phyloP scores from a whole-genome alignment of 192 early-diverging fungal species.

The Coemansia sp. region DNA sequence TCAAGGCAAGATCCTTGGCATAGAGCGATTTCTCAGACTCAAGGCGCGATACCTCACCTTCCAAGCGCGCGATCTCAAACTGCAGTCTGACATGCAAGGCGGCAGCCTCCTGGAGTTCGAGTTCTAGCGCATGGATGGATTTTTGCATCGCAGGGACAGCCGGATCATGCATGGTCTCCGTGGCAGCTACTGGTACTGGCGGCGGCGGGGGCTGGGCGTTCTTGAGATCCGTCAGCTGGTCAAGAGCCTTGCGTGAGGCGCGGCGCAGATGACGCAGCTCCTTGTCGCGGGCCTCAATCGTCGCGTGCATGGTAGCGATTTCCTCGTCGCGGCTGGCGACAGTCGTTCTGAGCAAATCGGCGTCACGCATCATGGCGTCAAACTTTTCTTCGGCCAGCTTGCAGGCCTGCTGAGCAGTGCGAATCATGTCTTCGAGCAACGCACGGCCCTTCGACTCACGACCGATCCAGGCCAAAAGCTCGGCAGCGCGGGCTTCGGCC shows the following conservation, averaged over 20 bases:
- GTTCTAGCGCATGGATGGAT: slow-evolving; percentile 9
- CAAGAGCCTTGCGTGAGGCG: slow-evolving; percentile 51
- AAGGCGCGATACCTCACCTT: slow-evolving; percentile 51
- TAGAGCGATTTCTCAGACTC: slow-evolving; percentile 43
- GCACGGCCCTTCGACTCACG: slow-evolving; percentile 56
- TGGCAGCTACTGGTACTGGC: not conserved
- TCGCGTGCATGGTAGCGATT: slow-evolving; percentile 21
- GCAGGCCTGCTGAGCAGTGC: slow-evolving; percentile 54
- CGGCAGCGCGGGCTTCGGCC: slow-evolving; percentile 43
- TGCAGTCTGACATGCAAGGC: slow-evolving; percentile 47
- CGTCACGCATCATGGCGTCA: slow-evolving; percentile 26
- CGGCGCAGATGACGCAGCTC: slow-evolving; percentile 50
- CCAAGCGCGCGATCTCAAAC: slow-evolving; percentile 50
- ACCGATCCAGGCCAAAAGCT: slow-evolving; percentile 53
- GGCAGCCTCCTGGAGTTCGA: slow-evolving; percentile 49
- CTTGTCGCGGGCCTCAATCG: slow-evolving; percentile 45
- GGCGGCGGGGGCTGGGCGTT: not conserved
- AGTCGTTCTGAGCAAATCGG: slow-evolving; percentile 13
- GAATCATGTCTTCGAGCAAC: slow-evolving; percentile 53
- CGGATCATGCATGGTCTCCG: not conserved
- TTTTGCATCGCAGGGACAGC: not conserved
- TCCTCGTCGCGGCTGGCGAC: slow-evolving; percentile 27
- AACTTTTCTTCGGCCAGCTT: slow-evolving; percentile 47
- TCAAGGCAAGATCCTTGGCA: slow-evolving; percentile 29
- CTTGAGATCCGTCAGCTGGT: slow-evolving; percentile 50